A percentile compares a stretch with the other conserved stretches of the same genome.
Conservation (phyloP, 1,284 basidiomycete species). For the Tausonia pullulans region DNA sequence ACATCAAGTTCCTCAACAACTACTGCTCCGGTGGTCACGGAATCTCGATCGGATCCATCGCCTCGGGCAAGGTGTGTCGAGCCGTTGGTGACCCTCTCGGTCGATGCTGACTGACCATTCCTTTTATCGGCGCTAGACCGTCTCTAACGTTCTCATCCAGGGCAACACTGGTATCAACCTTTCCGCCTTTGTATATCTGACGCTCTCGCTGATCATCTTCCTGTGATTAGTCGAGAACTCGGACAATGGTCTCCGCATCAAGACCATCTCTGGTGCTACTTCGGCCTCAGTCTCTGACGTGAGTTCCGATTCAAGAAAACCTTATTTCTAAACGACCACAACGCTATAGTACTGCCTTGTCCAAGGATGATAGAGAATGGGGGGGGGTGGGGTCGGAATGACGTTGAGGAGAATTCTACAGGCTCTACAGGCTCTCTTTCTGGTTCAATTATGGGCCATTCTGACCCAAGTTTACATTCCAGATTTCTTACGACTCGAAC, state of each 20-base stretch:
- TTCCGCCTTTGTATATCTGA: too few species aligned
- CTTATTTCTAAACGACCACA: too few species aligned
- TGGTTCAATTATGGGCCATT: too few species aligned
- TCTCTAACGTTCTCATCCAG: constrained; percentile 18
- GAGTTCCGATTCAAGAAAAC: not conserved
- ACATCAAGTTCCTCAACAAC: constrained; percentile 15
- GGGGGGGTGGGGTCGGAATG: too few species aligned
- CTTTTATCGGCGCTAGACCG: not conserved
- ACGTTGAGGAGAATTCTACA: too few species aligned
- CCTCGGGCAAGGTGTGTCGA: constrained; percentile 5
- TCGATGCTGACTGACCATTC: not conserved
- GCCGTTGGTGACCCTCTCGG: constrained; percentile 11
- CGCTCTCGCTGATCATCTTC: too few species aligned
- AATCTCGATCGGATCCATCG: constrained; percentile 15
- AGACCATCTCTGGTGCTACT: constrained; percentile 19
- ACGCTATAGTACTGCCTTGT: too few species aligned
- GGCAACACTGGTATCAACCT: constrained; percentile 20
- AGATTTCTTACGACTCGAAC: constrained; percentile 19
- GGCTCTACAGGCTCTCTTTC: too few species aligned
- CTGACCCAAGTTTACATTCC: too few species aligned
- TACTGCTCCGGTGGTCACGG: constrained; percentile 18
- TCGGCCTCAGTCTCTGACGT: constrained; percentile 19
- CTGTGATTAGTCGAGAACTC: not conserved
- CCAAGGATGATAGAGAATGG: too few species aligned
- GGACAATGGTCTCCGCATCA: constrained; percentile 18